phyloP scores from a whole-genome alignment of 768 basidiomycete genomes.

The Trametes maxima region DNA sequence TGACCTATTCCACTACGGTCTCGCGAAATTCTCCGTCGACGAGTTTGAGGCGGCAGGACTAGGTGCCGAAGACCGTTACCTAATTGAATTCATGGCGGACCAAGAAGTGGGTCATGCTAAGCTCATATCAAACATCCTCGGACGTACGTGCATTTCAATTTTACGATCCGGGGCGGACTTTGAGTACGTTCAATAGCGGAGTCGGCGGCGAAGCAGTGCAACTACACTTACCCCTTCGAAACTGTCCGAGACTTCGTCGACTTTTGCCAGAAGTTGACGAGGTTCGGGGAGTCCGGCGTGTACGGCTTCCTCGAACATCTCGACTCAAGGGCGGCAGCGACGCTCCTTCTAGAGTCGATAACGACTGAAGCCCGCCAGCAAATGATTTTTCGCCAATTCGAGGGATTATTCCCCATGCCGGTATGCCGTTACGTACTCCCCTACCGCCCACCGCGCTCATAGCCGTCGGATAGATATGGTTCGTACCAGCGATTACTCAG shows the following conservation, averaged over 20 bases:
- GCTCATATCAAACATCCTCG: conserved; percentile 54
- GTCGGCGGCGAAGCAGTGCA: conserved; percentile 54
- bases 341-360: conserved; percentile 57
- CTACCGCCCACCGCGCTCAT: background rate
- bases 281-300: conserved; percentile 59
- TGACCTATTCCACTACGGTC: conserved; percentile 59
- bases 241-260: conserved; percentile 61
- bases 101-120: conserved; percentile 66
- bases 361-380: conserved; percentile 66
- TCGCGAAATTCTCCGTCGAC: conserved; percentile 51
- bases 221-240: conserved; percentile 56
- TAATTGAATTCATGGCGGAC: conserved; percentile 65
- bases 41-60: conserved; percentile 61
- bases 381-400: conserved; percentile 64
- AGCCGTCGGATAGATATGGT: conserved; percentile 38
- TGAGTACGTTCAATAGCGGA: conserved; percentile 27
- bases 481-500: conserved; percentile 60
- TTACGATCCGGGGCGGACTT: too few relatives aligned
- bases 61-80: conserved; percentile 51
- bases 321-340: conserved; percentile 54
- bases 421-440: conserved; percentile 22
- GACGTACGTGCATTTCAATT: conserved; percentile 33
- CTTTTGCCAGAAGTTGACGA: conserved; percentile 59
- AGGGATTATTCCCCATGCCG: conserved; percentile 64
- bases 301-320: conserved; percentile 69